A percentile compares a stretch with the other conserved stretches of the same genome.
These are phyloP conservation scores for Trichoderma asperellum DNA, from an alignment of 2,329 filamentous ascomycete species.

Conservation along the genomic window DNA sequence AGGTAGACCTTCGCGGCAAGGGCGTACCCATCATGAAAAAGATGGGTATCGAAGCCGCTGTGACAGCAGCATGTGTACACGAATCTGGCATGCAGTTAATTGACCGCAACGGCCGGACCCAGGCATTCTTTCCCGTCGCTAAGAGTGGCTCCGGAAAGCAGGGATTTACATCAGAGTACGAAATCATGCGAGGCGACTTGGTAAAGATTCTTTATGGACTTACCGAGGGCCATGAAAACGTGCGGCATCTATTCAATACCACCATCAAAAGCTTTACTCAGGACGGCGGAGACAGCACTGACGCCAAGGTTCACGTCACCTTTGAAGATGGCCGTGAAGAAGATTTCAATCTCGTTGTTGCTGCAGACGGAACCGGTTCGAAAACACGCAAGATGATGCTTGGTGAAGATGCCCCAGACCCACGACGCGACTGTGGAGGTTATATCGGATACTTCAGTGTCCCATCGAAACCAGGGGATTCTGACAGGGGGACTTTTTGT, in stretches of 20 bases:
- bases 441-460: constrained; percentile 10
- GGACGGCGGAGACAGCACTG: not conserved
- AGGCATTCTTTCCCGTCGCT: constrained; percentile 7
- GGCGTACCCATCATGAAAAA: constrained; percentile 12
- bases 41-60: constrained; percentile 15
- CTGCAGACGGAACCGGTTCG: constrained; percentile 2
- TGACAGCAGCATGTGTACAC: not conserved
- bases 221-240: constrained; percentile 5
- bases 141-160: constrained; percentile 5
- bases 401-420: constrained; percentile 1
- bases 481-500: constrained; percentile 4
- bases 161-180: constrained; percentile 9
- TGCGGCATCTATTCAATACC: constrained; percentile 12
- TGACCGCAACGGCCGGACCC: constrained; percentile 3
- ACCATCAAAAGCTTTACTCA: constrained; percentile 10
- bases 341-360: constrained; percentile 5
- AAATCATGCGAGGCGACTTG: constrained; percentile 12
- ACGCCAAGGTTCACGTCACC: not conserved
- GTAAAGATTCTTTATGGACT: constrained; percentile 12
- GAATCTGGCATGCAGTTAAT: constrained; percentile 19
- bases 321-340: constrained; percentile 3
- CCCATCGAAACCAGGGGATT: not conserved
- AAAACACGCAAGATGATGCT: constrained; percentile 12
- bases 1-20: constrained; percentile 13
- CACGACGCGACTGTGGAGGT: not conserved